Evolutionary conservation across 2,329 filamentous ascomycete species (phyloP).

Genomic region (Plenodomus biglobosus): DNA sequence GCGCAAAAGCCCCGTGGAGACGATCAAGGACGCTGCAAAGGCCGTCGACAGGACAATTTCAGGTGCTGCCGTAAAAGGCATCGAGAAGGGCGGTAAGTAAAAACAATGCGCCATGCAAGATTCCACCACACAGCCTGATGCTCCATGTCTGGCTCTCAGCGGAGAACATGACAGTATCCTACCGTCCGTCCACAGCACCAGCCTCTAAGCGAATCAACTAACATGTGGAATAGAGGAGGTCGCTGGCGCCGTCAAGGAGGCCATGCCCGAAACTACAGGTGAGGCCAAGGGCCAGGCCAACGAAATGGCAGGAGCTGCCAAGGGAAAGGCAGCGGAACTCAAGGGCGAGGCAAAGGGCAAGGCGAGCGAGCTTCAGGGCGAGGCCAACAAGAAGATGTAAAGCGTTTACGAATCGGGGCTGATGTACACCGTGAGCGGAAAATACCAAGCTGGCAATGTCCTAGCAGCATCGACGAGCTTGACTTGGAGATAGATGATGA

Average conservation of each 20-base stretch:
- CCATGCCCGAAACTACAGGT: constrained; percentile 27
- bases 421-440: background rate
- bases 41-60: constrained; percentile 59
- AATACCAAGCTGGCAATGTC: background rate
- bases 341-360: constrained; percentile 48
- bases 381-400: constrained; percentile 52
- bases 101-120: background rate
- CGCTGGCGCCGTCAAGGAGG: constrained; percentile 46
- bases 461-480: background rate
- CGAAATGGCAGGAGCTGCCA: constrained; percentile 45
- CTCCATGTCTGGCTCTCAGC: constrained; percentile 2
- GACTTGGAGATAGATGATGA: background rate
- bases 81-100: constrained; percentile 63
- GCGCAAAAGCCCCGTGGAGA: constrained; percentile 57
- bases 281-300: constrained; percentile 47
- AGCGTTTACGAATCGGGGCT: background rate
- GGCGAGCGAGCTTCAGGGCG: constrained; percentile 45
- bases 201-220: constrained; percentile 4
- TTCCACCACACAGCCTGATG: constrained; percentile 5
- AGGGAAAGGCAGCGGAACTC: constrained; percentile 51
- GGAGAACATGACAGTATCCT: constrained; percentile 15
- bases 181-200: background rate
- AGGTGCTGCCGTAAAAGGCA: constrained; percentile 60
- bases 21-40: constrained; percentile 61
- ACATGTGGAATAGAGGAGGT: constrained; percentile 51